Base-by-base conservation (phyloP, 1,284 basidiomycete genomes). In the Neotropicomus parvogracilis region DNA sequence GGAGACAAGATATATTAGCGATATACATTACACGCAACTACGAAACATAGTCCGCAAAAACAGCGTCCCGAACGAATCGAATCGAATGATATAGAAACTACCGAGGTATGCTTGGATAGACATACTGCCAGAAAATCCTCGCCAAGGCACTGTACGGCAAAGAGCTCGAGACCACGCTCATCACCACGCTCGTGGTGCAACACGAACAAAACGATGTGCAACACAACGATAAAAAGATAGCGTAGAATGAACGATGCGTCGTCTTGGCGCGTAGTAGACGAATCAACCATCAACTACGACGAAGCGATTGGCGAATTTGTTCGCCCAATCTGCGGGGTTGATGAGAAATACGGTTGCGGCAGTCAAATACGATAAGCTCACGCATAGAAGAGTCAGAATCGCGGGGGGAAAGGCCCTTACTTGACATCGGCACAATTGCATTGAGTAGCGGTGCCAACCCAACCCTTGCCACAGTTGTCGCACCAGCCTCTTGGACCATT, bases 391-490 rank as follows among this genome's bases (percentile, higher is more conserved):
- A 44, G 36, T 40, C 43, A 35, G 34, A 49, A 46, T 46, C 27
- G 49, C 29, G 11, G 9, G 17, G 19, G 28, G 10, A 14, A 27
- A 19, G 6, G 35, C 4, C 16, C 28, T 72, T 78, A 88, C 74
- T 86, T 86, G 66, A 80, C 70, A 54, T 84, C 79, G 56, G 75
- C 71, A 66, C 86, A 89, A 45, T 77, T 74, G 65, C 88, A 88
- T 37, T 73, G 70, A 53, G 63, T 62, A 56, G 73, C 70, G 40
- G 74, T 70, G 46, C 83, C 84, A 54, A 86, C 66, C 70, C 72
- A 81, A 34, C 85, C 77, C 57, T 82, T 85, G 50, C 88, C 88
- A 59, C 88, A 91, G 29, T 67, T 67, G 35, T 88, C 81, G 54
- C 88, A 90, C 83, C 88, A 88, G 17, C 69, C 66, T 32, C 88